Evolutionary conservation across 176 grass and related monocot genomes (phyloP).

Genomic region (barley (Hordeum vulgare)): MorexV3_pseudomolecules_assembly NC_058523.1:532016667-532017166

Average conservation of each 20-base stretch:
- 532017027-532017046: not conserved
- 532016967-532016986: not conserved
- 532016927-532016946: not conserved
- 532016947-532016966: not conserved
- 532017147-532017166: not conserved
- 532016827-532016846: not conserved
- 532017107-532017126: not conserved
- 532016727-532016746: not conserved
- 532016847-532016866: not conserved
- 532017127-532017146: not conserved
- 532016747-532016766: not conserved
- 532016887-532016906: not conserved
- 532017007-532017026: not conserved
- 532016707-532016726: not conserved
- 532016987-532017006: not conserved
- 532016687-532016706: not conserved
- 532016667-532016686: too few relatives aligned
- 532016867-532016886: constrained; percentile 6
- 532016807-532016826: not conserved
- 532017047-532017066: not conserved
- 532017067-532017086: not conserved
- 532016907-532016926: not conserved
- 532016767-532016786: not conserved
- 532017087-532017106: not conserved
- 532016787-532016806: not conserved